Evolutionary conservation across 306 rosid genomes (phyloP).

Genomic region (Acacia crassicarpa): DNA sequence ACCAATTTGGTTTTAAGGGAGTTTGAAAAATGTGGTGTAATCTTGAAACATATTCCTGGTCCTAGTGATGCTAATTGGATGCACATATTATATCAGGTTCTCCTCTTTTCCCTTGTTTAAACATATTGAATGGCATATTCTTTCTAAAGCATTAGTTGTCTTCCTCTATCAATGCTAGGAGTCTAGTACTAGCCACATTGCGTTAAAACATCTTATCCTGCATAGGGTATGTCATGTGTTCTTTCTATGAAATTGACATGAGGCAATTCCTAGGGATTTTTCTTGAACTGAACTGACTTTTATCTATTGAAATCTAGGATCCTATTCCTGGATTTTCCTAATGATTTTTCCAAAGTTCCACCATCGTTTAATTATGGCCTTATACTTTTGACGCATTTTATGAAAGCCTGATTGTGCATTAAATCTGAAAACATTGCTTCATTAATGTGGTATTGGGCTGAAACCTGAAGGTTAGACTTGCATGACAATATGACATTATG

Average conservation of each 20-base stretch:
- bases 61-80: constrained; percentile 96
- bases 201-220: background rate
- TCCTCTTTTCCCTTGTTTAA: constrained; percentile 15
- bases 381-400: background rate
- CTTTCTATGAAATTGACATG: background rate
- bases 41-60: constrained; percentile 92
- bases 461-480: background rate
- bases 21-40: constrained; percentile 94
- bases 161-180: background rate
- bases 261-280: background rate
- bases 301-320: background rate
- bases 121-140: constrained; percentile 10
- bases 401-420: background rate
- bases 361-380: background rate
- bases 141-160: background rate
- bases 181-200: background rate
- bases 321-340: background rate
- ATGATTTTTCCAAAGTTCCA: background rate
- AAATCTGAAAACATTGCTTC: background rate
- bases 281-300: background rate
- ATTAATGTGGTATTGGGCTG: background rate
- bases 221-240: background rate
- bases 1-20: constrained; percentile 90
- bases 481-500: background rate
- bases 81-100: constrained; percentile 91